These are phyloP conservation scores for Exobasidium rhododendri DNA, from an alignment of 1,284 basidiomycete species.

Conservation along the genomic window DNA sequence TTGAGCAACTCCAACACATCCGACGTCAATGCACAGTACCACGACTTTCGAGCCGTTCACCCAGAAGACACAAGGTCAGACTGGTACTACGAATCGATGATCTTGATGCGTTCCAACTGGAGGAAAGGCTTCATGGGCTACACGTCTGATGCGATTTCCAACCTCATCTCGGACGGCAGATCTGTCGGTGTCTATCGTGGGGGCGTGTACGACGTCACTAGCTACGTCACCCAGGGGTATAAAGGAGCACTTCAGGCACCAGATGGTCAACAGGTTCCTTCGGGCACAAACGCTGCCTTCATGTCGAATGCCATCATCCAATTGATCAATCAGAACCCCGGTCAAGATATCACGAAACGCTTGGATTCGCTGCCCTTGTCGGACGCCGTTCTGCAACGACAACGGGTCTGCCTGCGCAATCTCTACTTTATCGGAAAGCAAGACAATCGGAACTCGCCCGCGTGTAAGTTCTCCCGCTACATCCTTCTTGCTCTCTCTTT, in stretches of 20 bases:
- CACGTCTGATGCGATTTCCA: conserved; percentile 73
- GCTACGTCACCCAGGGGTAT: conserved; percentile 61
- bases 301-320: conserved; percentile 72
- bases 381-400: conserved; percentile 67
- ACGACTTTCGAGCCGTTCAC: conserved; percentile 74
- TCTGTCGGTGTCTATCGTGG: conserved; percentile 76
- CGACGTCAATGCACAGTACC: conserved; percentile 73
- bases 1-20: conserved; percentile 76
- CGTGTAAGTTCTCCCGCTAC: conserved; percentile 87
- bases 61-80: conserved; percentile 87
- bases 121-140: conserved; percentile 86
- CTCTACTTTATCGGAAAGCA: conserved; percentile 86
- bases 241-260: conserved; percentile 61
- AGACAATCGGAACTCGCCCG: conserved; percentile 84
- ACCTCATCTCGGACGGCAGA: conserved; percentile 65
- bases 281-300: conserved; percentile 65
- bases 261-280: conserved; percentile 63
- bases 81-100: conserved; percentile 86
- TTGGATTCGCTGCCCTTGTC: conserved; percentile 69
- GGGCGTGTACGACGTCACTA: conserved; percentile 81
- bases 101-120: conserved; percentile 73
- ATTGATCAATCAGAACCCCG: conserved; percentile 78
- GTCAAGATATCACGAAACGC: conserved; percentile 77
- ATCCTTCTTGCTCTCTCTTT: conserved; percentile 84
- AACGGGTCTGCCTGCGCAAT: conserved; percentile 85